phyloP scores from a whole-genome alignment of 305 asterid genomes.

The Solanum aculeatissimum region DNA sequence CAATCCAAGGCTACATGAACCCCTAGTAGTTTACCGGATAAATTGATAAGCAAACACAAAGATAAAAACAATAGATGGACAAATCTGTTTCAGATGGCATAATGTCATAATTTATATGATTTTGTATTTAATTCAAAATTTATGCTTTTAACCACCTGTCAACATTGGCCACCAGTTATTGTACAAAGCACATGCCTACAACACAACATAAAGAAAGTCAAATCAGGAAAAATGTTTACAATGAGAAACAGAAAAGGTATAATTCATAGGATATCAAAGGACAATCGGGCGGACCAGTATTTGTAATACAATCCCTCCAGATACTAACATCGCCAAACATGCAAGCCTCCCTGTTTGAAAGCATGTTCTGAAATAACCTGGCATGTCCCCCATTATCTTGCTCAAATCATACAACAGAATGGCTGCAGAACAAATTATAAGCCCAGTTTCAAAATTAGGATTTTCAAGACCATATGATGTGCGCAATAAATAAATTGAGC shows the following conservation, averaged over 20 bases:
- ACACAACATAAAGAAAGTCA: conserved; percentile 8
- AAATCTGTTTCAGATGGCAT: too few relatives aligned
- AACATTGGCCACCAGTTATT: conserved; percentile 99
- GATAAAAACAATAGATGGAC: too few relatives aligned
- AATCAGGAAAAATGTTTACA: conserved; percentile 6
- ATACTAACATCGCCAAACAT: conserved; percentile 68
- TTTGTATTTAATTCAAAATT: neutral
- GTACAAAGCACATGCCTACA: conserved; percentile 86
- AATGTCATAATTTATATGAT: too few relatives aligned
- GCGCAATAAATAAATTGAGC: neutral
- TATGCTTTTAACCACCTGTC: conserved; percentile 39
- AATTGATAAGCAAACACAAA: too few relatives aligned
- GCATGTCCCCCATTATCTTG: conserved; percentile 62
- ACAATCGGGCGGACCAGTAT: conserved; percentile 46
- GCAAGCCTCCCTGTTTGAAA: conserved; percentile 86
- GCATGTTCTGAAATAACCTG: conserved; percentile 63
- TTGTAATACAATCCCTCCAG: conserved; percentile 89
- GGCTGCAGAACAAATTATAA: conserved; percentile 4
- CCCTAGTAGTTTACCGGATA: too few relatives aligned
- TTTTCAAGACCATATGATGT: neutral
- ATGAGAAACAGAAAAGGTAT: neutral
- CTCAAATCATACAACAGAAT: conserved; percentile 18
- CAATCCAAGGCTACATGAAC: too few relatives aligned
- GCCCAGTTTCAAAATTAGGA: neutral
- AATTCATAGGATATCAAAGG: neutral